Evolutionary conservation across 2,329 filamentous ascomycete genomes (phyloP), one percentile per base, ranked within the genome.

Genomic region (Furcasterigmium sp.): DNA sequence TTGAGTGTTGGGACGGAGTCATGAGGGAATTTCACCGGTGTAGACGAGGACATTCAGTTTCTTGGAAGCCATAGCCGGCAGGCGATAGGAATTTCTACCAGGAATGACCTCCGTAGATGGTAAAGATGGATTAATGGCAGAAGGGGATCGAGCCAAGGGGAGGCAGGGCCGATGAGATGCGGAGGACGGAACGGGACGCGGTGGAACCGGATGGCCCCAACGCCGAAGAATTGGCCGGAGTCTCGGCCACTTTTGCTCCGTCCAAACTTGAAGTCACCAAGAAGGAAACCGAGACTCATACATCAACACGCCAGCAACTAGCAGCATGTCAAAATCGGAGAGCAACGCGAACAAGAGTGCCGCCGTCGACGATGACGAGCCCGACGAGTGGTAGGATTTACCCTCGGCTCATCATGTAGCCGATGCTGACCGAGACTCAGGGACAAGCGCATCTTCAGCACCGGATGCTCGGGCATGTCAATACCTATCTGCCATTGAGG

Each of bases 371-470:
- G 87, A 91, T 45, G 90, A 96, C 65, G 91, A 96, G 65, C 87
- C 87, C 4, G 93, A 97, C 74, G 91, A 95, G 47, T 97, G 91
- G 93, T 97, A 56, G 32, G 26, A 17, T 18, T 11, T 8, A 8
- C 15, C 38, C 23, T 26, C 7, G 26, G 29, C 15, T 26, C 41
- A 30, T 29, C 39, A 13, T 34, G 13, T n/a, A 18, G 29, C 29
- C 37, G 40, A 17, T 14, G 42, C 44, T 40, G 37, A 46, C 28
- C 1, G 5, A 42, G 34, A 30, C 54, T 46, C 61, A 97, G 91
- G 91, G 91, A 97, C 72, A 91, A 95, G 77, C 79, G 93, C 60
- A 97, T 97, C 65, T 95, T 89, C 72, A 95, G 89, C 72, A 97
- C 91, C 3, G 93, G 91, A 46, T 97, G 91, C 60, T 80, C 90